Conservation (phyloP, 1,139 yeast genomes). For the Protomyces lactucae-debilis region DNA sequence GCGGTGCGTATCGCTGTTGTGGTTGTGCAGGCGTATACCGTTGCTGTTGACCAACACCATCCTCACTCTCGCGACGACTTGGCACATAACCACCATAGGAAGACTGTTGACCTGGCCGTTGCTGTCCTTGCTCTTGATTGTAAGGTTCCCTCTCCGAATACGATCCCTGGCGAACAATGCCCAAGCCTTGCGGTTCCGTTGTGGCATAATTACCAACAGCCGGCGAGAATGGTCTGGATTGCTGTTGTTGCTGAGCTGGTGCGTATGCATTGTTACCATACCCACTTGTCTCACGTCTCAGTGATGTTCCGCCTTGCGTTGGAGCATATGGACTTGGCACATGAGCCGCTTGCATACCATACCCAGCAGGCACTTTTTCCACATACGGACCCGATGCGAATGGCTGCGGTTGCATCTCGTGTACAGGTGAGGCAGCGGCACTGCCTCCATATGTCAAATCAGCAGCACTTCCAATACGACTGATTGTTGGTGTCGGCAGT, state of each 20-base stretch:
- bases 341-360: background rate
- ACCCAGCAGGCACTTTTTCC: background rate
- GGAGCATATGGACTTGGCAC: slow-evolving; percentile 2
- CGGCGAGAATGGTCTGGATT: background rate
- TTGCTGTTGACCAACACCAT: background rate
- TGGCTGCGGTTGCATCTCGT: background rate
- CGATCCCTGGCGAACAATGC: background rate
- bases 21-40: background rate
- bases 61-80: background rate
- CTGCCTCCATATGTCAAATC: slow-evolving; percentile 1
- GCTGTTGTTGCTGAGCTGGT: background rate
- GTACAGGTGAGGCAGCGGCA: background rate
- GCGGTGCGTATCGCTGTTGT: background rate
- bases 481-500: slow-evolving; percentile 25
- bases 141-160: background rate
- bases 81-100: background rate
- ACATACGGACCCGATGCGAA: slow-evolving; percentile 1
- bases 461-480: slow-evolving; percentile 10
- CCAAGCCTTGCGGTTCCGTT: background rate
- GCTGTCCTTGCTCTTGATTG: background rate
- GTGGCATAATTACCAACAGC: background rate
- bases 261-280: background rate
- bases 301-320: background rate
- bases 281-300: background rate
- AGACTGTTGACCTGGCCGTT: background rate